A percentile compares a stretch with the other conserved stretches of the same genome.
phyloP scores from a whole-genome alignment of 768 basidiomycete genomes.

The Dictyophora rubrovolvata region DNA sequence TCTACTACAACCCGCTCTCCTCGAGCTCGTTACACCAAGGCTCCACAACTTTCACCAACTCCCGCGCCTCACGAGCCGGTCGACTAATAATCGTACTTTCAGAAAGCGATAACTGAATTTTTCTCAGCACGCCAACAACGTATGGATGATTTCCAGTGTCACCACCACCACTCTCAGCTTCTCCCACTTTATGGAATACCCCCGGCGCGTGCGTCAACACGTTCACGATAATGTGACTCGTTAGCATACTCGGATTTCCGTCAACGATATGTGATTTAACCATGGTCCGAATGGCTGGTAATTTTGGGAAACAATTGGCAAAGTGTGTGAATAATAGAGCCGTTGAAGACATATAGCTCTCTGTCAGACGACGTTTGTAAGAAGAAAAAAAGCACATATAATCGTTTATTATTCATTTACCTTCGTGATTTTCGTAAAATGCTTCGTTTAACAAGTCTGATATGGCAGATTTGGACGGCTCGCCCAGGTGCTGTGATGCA shows the following conservation, averaged over 20 bases:
- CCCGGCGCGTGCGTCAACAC: slow-evolving; percentile 31
- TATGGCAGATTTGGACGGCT: slow-evolving; percentile 61
- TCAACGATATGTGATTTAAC: slow-evolving; percentile 31
- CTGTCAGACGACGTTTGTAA: slow-evolving; percentile 26
- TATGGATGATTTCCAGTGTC: slow-evolving; percentile 24
- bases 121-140: slow-evolving; percentile 56
- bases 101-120: slow-evolving; percentile 57
- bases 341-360: slow-evolving; percentile 57
- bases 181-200: slow-evolving; percentile 50
- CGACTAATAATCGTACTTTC: slow-evolving; percentile 66
- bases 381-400: slow-evolving; percentile 5
- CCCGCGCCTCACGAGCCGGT: slow-evolving; percentile 76
- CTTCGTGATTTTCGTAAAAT: slow-evolving; percentile 63
- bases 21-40: slow-evolving; percentile 16
- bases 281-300: slow-evolving; percentile 42
- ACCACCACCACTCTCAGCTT: not conserved
- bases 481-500: slow-evolving; percentile 66
- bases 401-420: slow-evolving; percentile 25
- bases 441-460: slow-evolving; percentile 70
- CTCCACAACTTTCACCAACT: slow-evolving; percentile 37
- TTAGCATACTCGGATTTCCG: slow-evolving; percentile 21
- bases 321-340: slow-evolving; percentile 55
- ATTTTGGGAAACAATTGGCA: slow-evolving; percentile 43
- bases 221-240: slow-evolving; percentile 42
- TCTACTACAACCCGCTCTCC: too few relatives aligned